phyloP scores from a whole-genome alignment of 306 rosid genomes.

The Pueraria montana region DNA sequence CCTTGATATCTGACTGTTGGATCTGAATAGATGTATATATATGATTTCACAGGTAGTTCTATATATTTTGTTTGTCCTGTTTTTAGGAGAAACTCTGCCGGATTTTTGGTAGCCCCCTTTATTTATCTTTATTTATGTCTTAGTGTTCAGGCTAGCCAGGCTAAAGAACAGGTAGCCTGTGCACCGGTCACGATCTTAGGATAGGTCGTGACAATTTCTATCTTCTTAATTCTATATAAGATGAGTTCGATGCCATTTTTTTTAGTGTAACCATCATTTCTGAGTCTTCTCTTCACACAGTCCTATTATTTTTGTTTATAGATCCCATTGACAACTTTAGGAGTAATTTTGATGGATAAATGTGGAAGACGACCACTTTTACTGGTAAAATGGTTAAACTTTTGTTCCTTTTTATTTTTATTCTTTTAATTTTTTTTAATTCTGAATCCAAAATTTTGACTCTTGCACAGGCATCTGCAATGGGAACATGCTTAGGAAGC shows the following conservation, averaged over 20 bases:
- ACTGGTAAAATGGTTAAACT: slow-evolving; percentile 52
- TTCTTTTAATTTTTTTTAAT: not conserved
- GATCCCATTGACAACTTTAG: slow-evolving; percentile 64
- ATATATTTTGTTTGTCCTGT: too few species aligned
- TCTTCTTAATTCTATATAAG: not conserved
- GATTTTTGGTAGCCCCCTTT: too few species aligned
- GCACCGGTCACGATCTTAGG: too few species aligned
- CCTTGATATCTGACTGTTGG: too few species aligned
- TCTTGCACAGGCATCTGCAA: slow-evolving; percentile 53
- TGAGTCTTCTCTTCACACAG: slow-evolving; percentile 73
- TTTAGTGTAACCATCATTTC: slow-evolving; percentile 62
- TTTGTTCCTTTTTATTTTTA: not conserved
- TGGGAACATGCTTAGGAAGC: slow-evolving; percentile 72
- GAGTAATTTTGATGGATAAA: slow-evolving; percentile 63
- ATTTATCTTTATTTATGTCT: too few species aligned
- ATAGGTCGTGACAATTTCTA: too few species aligned
- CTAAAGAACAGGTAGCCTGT: too few species aligned
- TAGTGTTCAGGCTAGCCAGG: too few species aligned
- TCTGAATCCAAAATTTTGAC: slow-evolving; percentile 15
- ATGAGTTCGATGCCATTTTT: slow-evolving; percentile 23
- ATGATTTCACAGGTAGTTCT: too few species aligned
- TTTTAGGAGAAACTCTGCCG: too few species aligned
- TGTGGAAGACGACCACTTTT: slow-evolving; percentile 70
- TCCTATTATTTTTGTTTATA: slow-evolving; percentile 24
- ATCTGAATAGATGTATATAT: too few species aligned